Percentiles rank a stretch among this genome's conserved stretches.
Evolutionary conservation across 148 eudicot species (phyloP).

Genomic region (Arctostaphylos glauca): DNA sequence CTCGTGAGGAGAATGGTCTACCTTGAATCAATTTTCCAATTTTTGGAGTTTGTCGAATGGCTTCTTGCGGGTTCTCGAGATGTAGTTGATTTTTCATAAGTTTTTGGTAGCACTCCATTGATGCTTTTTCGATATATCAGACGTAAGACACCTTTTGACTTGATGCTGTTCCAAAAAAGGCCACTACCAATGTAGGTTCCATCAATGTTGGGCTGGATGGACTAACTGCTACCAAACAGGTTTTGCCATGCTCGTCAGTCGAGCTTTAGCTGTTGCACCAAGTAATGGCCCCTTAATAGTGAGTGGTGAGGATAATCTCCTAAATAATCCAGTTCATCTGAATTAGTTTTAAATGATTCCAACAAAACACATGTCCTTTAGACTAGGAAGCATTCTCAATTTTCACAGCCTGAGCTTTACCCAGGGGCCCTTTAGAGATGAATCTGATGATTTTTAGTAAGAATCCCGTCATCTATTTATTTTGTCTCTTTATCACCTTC

Average conservation of each 20-base stretch:
- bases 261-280: background rate
- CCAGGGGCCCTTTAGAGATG: background rate
- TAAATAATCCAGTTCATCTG: background rate
- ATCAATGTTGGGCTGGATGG: background rate
- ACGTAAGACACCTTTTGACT: background rate
- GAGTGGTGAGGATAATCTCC: background rate
- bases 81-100: no score
- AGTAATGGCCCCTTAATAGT: background rate
- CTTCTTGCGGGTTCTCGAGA: background rate
- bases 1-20: background rate
- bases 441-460: background rate
- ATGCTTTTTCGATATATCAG: background rate
- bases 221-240: background rate
- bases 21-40: background rate
- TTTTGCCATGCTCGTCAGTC: background rate
- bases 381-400: background rate
- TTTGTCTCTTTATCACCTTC: background rate
- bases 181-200: background rate
- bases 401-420: background rate
- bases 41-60: background rate
- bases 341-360: background rate
- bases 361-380: background rate
- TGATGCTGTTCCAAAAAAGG: background rate
- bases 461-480: background rate
- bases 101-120: background rate